Evolutionary conservation across 1,284 basidiomycete species (phyloP).

Genomic region (Peniophora sp.): DNA sequence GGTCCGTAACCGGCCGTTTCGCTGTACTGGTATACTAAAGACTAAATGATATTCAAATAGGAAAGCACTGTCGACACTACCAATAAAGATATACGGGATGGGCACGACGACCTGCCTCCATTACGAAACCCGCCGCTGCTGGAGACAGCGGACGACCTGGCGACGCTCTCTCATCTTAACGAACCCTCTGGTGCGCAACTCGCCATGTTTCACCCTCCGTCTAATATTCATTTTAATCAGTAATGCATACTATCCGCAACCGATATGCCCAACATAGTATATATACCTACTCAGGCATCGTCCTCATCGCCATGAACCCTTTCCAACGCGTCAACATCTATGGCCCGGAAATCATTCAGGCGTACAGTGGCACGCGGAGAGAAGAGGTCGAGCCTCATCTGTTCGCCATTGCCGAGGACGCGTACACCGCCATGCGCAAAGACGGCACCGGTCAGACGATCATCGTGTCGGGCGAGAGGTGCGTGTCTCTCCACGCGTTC

Average conservation of each 20-base stretch:
- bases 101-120: slow-evolving; percentile 76
- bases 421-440: slow-evolving; percentile 95
- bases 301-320: slow-evolving; percentile 97
- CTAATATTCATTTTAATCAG: slow-evolving; percentile 30
- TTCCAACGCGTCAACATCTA: slow-evolving; percentile 93
- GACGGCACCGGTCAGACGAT: slow-evolving; percentile 97
- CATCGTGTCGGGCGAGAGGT: slow-evolving; percentile 98
- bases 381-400: slow-evolving; percentile 97
- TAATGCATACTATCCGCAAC: slow-evolving; percentile 94
- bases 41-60: slow-evolving; percentile 27
- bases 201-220: neutral
- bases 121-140: slow-evolving; percentile 94
- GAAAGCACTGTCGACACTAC: slow-evolving; percentile 76
- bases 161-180: slow-evolving; percentile 95
- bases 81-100: slow-evolving; percentile 67
- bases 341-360: slow-evolving; percentile 95
- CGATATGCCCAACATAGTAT: slow-evolving; percentile 96
- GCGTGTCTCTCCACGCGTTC: slow-evolving; percentile 17
- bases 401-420: slow-evolving; percentile 99
- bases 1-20: slow-evolving; percentile 32
- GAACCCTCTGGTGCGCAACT: slow-evolving; percentile 81
- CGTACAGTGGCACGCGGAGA: slow-evolving; percentile 87
- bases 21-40: neutral
- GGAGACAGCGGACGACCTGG: slow-evolving; percentile 96
- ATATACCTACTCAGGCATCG: slow-evolving; percentile 98